A percentile compares a stretch with the other conserved stretches of the same genome.
These are phyloP conservation scores for Carpinus fangiana DNA, from an alignment of 306 rosid genomes.

Conservation along the genomic window DNA sequence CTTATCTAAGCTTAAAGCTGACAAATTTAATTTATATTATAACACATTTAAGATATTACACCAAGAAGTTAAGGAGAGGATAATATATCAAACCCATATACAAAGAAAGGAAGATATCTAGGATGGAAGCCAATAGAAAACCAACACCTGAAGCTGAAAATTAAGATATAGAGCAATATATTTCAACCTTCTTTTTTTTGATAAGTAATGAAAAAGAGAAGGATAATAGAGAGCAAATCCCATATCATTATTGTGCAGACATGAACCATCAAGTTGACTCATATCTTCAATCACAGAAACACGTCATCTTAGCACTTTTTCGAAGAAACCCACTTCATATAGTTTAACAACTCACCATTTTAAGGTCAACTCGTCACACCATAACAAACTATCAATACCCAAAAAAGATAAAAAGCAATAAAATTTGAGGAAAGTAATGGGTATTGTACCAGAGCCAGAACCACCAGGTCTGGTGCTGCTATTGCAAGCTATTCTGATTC, in stretches of 20 bases:
- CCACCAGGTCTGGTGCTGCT: constrained; percentile 1
- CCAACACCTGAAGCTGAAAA: not conserved
- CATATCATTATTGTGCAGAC: not conserved
- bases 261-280: not conserved
- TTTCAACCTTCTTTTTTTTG: not conserved
- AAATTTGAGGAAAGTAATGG: not conserved
- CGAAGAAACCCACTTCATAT: not conserved
- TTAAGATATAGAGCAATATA: not conserved
- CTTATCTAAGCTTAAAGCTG: no score
- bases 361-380: not conserved
- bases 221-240: not conserved
- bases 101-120: not conserved
- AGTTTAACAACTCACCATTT: not conserved
- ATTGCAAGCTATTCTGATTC: not conserved
- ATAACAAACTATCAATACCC: not conserved
- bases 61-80: not conserved
- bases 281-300: not conserved
- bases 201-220: no score
- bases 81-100: not conserved
- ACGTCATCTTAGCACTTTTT: not conserved
- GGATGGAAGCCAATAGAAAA: not conserved
- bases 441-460: constrained; percentile 3
- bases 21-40: no score
- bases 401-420: not conserved
- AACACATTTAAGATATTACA: not conserved